Percentiles rank a stretch among this genome's conserved stretches.
Conservation (phyloP, 2,329 filamentous ascomycete species). For the Diaporthe longicolla region DNA sequence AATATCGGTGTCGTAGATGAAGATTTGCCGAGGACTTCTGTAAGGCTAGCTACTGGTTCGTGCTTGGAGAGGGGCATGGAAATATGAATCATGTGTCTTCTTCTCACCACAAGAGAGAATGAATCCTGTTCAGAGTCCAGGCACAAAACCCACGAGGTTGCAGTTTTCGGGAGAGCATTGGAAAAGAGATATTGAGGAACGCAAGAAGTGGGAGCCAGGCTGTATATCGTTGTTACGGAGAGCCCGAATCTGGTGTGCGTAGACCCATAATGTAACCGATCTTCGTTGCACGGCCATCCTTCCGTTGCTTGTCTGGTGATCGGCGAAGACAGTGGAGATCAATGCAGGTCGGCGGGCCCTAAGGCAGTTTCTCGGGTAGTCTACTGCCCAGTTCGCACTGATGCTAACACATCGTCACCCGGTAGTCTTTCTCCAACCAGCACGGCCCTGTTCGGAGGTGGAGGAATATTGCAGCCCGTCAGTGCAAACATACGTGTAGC, state of each 20-base stretch:
- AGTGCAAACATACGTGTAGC: not conserved
- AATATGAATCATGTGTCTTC: no score
- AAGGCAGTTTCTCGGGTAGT: not conserved
- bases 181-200: not conserved
- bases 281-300: not conserved
- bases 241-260: not conserved
- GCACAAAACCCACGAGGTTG: not conserved
- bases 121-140: not conserved
- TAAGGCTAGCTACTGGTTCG: not conserved
- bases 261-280: not conserved
- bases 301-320: not conserved
- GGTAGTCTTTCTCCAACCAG: not conserved
- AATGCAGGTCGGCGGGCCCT: slow-evolving; percentile 8
- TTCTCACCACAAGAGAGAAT: no score
- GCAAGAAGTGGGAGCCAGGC: not conserved
- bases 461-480: not conserved
- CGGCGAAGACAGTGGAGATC: not conserved
- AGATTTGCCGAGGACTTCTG: not conserved
- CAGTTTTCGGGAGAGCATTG: not conserved
- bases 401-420: not conserved
- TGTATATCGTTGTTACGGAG: not conserved
- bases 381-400: not conserved
- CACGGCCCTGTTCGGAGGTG: not conserved
- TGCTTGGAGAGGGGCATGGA: not conserved
- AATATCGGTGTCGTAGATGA: no score